These are phyloP conservation scores for Endocladia muricata DNA, from an alignment of 31 red algal genomes.

Conservation along the genomic window DNA sequence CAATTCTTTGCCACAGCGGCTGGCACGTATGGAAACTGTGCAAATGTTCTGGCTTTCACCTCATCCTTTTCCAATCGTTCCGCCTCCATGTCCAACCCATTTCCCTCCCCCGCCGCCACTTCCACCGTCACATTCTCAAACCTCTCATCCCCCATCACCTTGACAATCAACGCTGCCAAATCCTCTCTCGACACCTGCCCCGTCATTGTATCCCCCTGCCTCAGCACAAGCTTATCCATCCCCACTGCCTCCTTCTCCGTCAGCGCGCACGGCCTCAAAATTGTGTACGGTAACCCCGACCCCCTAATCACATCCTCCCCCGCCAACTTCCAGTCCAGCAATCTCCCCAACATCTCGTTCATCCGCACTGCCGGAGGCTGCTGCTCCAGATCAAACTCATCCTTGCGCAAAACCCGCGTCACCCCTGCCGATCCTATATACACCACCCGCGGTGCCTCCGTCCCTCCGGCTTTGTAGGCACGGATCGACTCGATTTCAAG, in stretches of 20 bases:
- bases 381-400: slow-evolving; percentile 63
- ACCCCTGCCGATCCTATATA: slow-evolving; percentile 72
- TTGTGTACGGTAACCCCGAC: slow-evolving; percentile 59
- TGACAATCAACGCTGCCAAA: slow-evolving; percentile 65
- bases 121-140: slow-evolving; percentile 64
- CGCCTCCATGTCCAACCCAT: not conserved
- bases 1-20: not conserved
- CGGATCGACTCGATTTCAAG: slow-evolving; percentile 55
- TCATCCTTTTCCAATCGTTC: slow-evolving; percentile 28
- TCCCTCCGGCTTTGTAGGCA: slow-evolving; percentile 29
- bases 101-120: slow-evolving; percentile 26
- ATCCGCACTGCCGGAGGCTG: slow-evolving; percentile 62
- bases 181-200: slow-evolving; percentile 81
- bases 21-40: slow-evolving; percentile 45
- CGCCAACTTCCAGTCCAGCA: slow-evolving; percentile 90
- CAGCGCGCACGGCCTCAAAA: slow-evolving; percentile 84
- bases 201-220: slow-evolving; percentile 78
- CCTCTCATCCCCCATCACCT: slow-evolving; percentile 19
- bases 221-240: slow-evolving; percentile 30
- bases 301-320: slow-evolving; percentile 80
- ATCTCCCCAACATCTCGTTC: slow-evolving; percentile 69
- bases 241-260: slow-evolving; percentile 74
- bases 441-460: slow-evolving; percentile 31
- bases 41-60: slow-evolving; percentile 29
- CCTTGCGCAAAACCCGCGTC: slow-evolving; percentile 66